These are phyloP conservation scores for Syzygium aqueum DNA, from an alignment of 345 rosid genomes.

Conservation along the genomic window DNA sequence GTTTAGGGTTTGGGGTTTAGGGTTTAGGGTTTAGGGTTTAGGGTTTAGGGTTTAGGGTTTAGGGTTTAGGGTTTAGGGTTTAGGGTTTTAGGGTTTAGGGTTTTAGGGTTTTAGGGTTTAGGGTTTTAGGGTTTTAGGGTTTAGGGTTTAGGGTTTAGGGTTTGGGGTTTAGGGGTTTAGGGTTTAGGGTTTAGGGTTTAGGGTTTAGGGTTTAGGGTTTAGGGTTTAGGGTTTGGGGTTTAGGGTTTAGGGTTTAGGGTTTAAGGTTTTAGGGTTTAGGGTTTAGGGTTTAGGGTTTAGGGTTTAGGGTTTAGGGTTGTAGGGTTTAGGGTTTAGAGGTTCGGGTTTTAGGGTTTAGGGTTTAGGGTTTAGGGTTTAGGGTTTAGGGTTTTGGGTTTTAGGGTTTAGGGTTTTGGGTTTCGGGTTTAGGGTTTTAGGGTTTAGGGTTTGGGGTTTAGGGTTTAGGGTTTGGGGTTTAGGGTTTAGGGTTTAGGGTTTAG, in stretches of 20 bases:
- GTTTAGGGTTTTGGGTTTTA: neutral
- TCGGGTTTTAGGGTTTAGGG: neutral
- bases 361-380: neutral
- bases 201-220: neutral
- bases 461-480: slow-evolving; percentile 6
- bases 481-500: neutral
- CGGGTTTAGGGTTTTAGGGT: slow-evolving; percentile 2
- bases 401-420: slow-evolving; percentile 3
- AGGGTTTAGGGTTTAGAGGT: neutral
- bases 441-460: slow-evolving; percentile 3
- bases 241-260: neutral
- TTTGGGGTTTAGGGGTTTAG: neutral
- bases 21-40: slow-evolving; percentile 2
- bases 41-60: slow-evolving; percentile 1
- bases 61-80: slow-evolving; percentile 3
- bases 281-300: slow-evolving; percentile 4
- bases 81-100: too few species aligned
- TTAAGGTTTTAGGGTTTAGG: slow-evolving; percentile 1
- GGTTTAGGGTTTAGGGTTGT: slow-evolving; percentile 1
- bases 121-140: neutral
- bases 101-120: too few species aligned
- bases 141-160: neutral
- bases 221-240: neutral
- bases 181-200: slow-evolving; percentile 1
- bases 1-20: slow-evolving; percentile 4